Percentiles rank a stretch among this genome's conserved stretches.
These are phyloP conservation scores for Clonostachys byssicola DNA, from an alignment of 2,329 filamentous ascomycete species.

Conservation along the genomic window DNA sequence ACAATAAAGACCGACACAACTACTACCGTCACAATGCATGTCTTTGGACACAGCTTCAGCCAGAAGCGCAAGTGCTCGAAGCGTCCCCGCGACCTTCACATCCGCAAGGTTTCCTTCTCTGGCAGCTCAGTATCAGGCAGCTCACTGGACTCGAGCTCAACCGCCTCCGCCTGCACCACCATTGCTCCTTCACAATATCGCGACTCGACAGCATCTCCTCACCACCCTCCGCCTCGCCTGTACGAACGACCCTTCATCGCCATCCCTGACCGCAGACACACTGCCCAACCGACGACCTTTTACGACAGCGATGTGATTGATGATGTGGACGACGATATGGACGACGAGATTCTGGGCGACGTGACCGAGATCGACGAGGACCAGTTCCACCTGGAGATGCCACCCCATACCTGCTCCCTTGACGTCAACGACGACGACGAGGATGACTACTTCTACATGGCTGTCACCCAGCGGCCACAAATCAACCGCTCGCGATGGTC, in stretches of 20 bases:
- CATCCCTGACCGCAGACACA: conserved; percentile 8
- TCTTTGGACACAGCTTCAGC: conserved; percentile 27
- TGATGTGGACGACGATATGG: conserved; percentile 13
- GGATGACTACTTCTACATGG: conserved; percentile 25
- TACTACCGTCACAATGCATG: conserved; percentile 22
- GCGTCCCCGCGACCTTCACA: conserved; percentile 28
- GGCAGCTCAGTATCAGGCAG: conserved; percentile 30
- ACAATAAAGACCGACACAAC: neutral
- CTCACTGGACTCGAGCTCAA: conserved; percentile 22
- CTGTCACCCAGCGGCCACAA: conserved; percentile 18
- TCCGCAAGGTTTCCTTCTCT: conserved; percentile 34
- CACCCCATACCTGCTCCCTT: conserved; percentile 17
- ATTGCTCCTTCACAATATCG: conserved; percentile 5
- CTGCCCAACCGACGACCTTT: conserved; percentile 12
- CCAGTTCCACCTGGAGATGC: conserved; percentile 16
- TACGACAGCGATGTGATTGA: conserved; percentile 13
- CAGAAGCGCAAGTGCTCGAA: conserved; percentile 26
- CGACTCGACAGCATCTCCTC: conserved; percentile 15
- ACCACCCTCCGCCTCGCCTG: conserved; percentile 28
- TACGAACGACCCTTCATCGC: conserved; percentile 22
- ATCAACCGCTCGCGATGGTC: conserved; percentile 34
- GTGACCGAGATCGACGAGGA: conserved; percentile 9
- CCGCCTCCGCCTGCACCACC: conserved; percentile 17
- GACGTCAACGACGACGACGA: conserved; percentile 15
- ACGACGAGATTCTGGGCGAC: conserved; percentile 8